phyloP scores from a whole-genome alignment of 2,329 filamentous ascomycete genomes.

The Chalaropsis thielavioides region DNA sequence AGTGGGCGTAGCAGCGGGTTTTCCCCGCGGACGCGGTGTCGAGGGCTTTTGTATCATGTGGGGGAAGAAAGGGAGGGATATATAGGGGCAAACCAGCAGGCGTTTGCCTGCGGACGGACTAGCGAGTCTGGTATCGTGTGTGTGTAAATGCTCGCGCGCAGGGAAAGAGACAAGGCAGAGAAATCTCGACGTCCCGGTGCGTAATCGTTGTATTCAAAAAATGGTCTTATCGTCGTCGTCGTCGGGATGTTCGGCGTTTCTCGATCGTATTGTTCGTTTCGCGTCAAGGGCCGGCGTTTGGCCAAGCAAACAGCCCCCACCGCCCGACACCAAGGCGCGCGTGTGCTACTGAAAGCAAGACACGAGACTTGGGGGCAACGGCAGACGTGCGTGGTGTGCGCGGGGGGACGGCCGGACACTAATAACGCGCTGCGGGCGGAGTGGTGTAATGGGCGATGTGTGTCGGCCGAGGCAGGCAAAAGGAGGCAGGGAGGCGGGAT shows the following conservation, averaged over 20 bases:
- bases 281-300: background rate
- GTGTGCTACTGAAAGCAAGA: background rate
- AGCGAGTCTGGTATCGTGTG: too few relatives aligned
- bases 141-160: too few relatives aligned
- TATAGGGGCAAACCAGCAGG: background rate
- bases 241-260: background rate
- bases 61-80: background rate
- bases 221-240: too few relatives aligned
- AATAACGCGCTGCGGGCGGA: too few relatives aligned
- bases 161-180: too few relatives aligned
- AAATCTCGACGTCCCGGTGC: too few relatives aligned
- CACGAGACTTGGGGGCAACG: background rate
- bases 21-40: slow-evolving; percentile 26
- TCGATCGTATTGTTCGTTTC: background rate
- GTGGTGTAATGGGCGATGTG: too few relatives aligned
- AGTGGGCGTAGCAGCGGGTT: slow-evolving; percentile 25
- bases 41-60: slow-evolving; percentile 16
- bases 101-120: background rate
- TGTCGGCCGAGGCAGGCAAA: too few relatives aligned
- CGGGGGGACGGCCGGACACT: background rate
- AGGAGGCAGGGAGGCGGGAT: too few relatives aligned
- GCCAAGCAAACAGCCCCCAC: background rate
- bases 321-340: background rate
- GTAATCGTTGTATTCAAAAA: background rate
- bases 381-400: background rate